Base-by-base conservation (phyloP, 306 rosid species). In the Malus fusca region DNA sequence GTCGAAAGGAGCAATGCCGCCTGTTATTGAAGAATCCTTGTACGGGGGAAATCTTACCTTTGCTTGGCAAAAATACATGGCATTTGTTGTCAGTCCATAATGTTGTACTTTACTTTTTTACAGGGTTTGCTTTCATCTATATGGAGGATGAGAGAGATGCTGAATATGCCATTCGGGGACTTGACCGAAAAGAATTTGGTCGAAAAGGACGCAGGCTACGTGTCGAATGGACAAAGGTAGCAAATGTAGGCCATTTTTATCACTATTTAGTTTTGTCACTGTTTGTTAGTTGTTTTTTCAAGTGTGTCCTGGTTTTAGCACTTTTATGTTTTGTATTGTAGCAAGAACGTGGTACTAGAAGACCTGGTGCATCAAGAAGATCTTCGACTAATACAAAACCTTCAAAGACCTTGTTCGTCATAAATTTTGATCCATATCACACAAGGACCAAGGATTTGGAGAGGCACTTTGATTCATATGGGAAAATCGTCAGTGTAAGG, bases 101-200 rank as follows among this genome's bases (percentile, higher is more conserved):
- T 75, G 58, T 51, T 43, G 71, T 87, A 76, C 35, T 67, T 73
- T 26, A 10, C 72, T 83, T 66, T 61, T 22, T 83, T 51, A 18
- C 75, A 96, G 99, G 99, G 37, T 96, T 96, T 80, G 97, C 99
- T 86, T 96, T 96, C 78, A 86, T 96, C 74, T 96, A 92, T 69
- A 96, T 96, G 99, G 99, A 96, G 51, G 98, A 96, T 52, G 99
- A 96, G 56, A 89, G 96, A 85, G 99, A 96, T 85, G 99, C 92
- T 35, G 99, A 90, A 72, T 96, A 90, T 84, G 98, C 99, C 4
- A 92, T 92, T 74, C 86, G 96, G 66, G 92, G 85, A 56, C 98
- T 96, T 19, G 98, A 92, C 80, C 85, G 89, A 74, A 85, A 83
- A 66, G 99, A 92, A 74, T 96, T 90, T 89, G 98, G 99, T 59